A percentile compares a stretch with the other conserved stretches of the same genome.
These are phyloP conservation scores for Starmera caribaea DNA, from an alignment of 805 yeast species.

Conservation along the genomic window DNA sequence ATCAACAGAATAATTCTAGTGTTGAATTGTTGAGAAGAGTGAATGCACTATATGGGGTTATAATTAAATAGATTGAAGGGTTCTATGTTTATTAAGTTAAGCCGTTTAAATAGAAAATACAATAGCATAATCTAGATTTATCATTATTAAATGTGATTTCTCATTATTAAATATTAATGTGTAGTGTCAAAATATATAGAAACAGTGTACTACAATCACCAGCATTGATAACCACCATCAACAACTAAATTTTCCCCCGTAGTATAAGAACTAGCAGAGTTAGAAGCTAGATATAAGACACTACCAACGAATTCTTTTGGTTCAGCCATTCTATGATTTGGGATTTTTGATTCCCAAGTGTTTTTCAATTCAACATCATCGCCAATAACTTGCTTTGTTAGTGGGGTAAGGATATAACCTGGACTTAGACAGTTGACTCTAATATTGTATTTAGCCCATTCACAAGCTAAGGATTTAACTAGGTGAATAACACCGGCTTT, in stretches of 20 bases:
- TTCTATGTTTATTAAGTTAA: too few relatives aligned
- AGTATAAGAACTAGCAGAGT: slow-evolving; percentile 65
- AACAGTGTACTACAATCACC: slow-evolving; percentile 37
- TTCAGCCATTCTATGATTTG: slow-evolving; percentile 77
- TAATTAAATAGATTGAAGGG: too few relatives aligned
- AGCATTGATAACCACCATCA: slow-evolving; percentile 82
- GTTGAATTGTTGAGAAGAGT: too few relatives aligned
- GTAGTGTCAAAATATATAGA: too few relatives aligned
- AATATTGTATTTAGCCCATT: slow-evolving; percentile 71
- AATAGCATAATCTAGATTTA: too few relatives aligned
- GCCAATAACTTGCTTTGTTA: slow-evolving; percentile 63
- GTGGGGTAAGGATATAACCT: slow-evolving; percentile 72
- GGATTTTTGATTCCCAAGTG: slow-evolving; percentile 63
- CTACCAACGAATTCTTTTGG: slow-evolving; percentile 78
- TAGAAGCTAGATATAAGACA: slow-evolving; percentile 61
- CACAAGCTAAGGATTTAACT: slow-evolving; percentile 67
- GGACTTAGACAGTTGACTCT: slow-evolving; percentile 75
- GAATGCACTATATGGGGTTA: too few relatives aligned
- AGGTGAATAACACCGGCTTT: slow-evolving; percentile 82
- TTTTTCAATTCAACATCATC: slow-evolving; percentile 50
- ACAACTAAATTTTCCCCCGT: slow-evolving; percentile 79
- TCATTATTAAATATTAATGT: too few relatives aligned
- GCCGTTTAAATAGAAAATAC: too few relatives aligned
- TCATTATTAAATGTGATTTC: too few relatives aligned
- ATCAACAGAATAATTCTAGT: too few relatives aligned